phyloP scores from a whole-genome alignment of 768 basidiomycete genomes.

The Mycena epipterygia region DNA sequence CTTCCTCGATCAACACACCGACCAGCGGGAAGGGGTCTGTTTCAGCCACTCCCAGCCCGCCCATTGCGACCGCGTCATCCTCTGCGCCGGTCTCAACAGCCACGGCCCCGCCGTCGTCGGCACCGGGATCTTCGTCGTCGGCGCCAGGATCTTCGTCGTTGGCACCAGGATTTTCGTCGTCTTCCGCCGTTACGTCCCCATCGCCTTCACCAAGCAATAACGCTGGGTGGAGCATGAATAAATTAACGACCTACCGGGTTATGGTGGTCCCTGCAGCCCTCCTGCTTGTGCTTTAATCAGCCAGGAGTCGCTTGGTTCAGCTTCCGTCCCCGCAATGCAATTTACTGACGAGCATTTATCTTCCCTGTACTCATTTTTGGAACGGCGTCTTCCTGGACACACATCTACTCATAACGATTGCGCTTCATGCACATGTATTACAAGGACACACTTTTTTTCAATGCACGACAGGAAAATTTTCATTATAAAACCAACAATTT shows the following conservation, averaged over 20 bases:
- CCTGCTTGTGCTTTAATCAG: constrained; percentile 28
- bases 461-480: constrained; percentile 6
- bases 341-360: neutral
- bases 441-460: constrained; percentile 14
- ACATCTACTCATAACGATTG: constrained; percentile 15
- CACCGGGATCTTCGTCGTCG: constrained; percentile 10
- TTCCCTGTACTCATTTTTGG: neutral
- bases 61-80: constrained; percentile 39
- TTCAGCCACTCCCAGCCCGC: constrained; percentile 32
- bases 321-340: neutral
- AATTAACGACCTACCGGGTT: constrained; percentile 5
- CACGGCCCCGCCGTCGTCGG: constrained; percentile 34
- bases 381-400: neutral
- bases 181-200: constrained; percentile 28
- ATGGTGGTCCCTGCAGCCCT: constrained; percentile 22
- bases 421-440: constrained; percentile 34
- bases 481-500: neutral
- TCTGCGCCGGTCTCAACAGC: constrained; percentile 42
- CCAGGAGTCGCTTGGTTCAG: neutral
- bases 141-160: constrained; percentile 15
- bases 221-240: constrained; percentile 42
- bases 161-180: constrained; percentile 26
- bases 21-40: neutral
- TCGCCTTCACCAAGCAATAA: constrained; percentile 41
- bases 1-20: neutral